A percentile compares a stretch with the other conserved stretches of the same genome.
Conservation (phyloP, 495 filamentous ascomycete species). For the Penicillium maclennaniae region DNA sequence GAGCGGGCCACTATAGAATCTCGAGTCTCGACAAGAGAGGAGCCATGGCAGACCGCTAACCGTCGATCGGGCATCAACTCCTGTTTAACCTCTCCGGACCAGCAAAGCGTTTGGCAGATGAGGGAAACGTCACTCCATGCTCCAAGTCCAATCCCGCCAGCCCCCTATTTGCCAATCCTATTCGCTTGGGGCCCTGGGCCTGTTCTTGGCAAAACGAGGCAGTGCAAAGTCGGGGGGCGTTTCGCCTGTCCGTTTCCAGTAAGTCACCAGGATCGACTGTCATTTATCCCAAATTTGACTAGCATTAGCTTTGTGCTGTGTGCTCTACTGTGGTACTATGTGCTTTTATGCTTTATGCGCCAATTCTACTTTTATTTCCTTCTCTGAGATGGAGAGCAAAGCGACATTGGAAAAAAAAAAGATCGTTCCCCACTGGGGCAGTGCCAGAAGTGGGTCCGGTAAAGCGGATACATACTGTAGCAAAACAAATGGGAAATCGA, state of each 20-base stretch:
- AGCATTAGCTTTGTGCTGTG: too few relatives aligned
- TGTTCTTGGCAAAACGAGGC: background rate
- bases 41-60: too few relatives aligned
- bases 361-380: too few relatives aligned
- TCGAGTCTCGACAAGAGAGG: background rate
- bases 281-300: too few relatives aligned
- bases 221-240: background rate
- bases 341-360: too few relatives aligned
- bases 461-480: conserved; percentile 8
- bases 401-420: background rate
- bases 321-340: too few relatives aligned
- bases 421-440: background rate
- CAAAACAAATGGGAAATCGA: conserved; percentile 3
- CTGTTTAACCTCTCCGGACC: background rate
- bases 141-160: background rate
- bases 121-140: background rate
- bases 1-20: background rate
- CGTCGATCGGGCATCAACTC: background rate
- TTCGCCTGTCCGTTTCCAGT: too few relatives aligned
- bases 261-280: too few relatives aligned
- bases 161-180: background rate
- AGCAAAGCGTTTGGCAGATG: too few relatives aligned
- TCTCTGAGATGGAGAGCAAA: background rate
- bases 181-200: background rate
- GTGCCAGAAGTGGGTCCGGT: background rate